Base-by-base conservation (phyloP, 768 basidiomycete species). In the Leccinellum rugosiceps region DNA sequence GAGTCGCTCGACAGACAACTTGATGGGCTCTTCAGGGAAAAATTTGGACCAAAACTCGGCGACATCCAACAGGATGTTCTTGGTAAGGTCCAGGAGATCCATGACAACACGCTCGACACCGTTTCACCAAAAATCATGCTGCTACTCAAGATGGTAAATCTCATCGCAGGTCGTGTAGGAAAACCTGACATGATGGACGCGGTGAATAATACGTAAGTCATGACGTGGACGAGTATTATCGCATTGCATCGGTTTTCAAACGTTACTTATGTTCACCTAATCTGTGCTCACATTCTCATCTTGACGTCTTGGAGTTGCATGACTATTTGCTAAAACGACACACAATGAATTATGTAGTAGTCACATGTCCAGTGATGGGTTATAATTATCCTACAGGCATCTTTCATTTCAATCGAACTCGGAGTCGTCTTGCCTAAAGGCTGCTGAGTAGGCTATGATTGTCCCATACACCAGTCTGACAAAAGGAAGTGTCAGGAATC, bases 391-490 rank as follows among this genome's bases (percentile, higher is more conserved):
- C 8, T 21, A 31, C 25, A 41, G 47, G 13, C 17, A 13, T 48
- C 50, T 28, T 26, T 66, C 51, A 90, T 28, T 26, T 66, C 51
- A 90, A 63, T 90, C 90, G 62, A 83, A 92, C 57, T 94, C 92
- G n/a, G 88, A 87, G 31, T 85, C 80, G 48, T 90, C 90, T 69
- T 90, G 85, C 61, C 74, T 87, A 73, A 94, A 93, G 23, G 86
- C 87, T 28, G 90, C 87, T 11, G 90, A 82, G 67, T 97, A 97
- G 6, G 90, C 87, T 61, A 94, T 58, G 65, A 97, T 96, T 17
- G 94, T 97, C 4, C 88, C 89, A 71, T 96, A 96, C 2, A 97
- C 92, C 65, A 92, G 76, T 46, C 88, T 90, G 58, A 21, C 48
- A 28, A 31, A 45, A 51, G 15, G 25, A 58, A 38, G 11, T 43